Evolutionary conservation across 257 asterid genomes (phyloP), one percentile per base, ranked within the genome.

Genomic region (Solanum etuberosum): DNA sequence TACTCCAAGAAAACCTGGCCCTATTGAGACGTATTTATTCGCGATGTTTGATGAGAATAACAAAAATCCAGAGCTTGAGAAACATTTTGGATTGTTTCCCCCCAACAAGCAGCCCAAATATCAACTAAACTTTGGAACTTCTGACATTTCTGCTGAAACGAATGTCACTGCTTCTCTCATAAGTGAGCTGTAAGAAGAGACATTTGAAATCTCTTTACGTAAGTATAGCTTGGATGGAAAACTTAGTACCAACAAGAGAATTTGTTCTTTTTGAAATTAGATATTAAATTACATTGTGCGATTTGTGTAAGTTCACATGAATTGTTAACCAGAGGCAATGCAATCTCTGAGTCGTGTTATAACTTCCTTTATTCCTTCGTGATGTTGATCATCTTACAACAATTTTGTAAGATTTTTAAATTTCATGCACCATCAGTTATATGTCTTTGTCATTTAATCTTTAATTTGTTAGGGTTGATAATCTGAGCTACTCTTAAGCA

Each of bases 21-120:
- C 85, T 3, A 51, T 89, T 23, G 92, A 89, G 18, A 48, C 88
- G 1, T 91, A 90, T 65, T 5, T 65, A 65, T 65, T 65, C 7
- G 20, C 34, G 0, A 65, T 65, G 34, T 65, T 65, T 65, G 65
- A 57, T 57, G 65, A 57, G 65, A 57, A 20, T 21, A 57, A 20
- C 65, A 57, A 7, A n/a, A 57, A 57, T 57, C 25, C 65, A 7
- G 65, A 57, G 65, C 21, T 57, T 5, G 65, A 57, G 65, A 57
- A 57, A 20, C 27, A 57, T 57, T 57, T 57, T 57, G 65, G 27
- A 20, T 8, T 54, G 63, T 54, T 54, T 18, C 1, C 5, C 65
- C 65, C 65, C 5, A 57, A 20, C 65, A 57, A 57, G 65, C 65
- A 42, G 86, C 12, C 86, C 34, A 54, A 54, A 83, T 83, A 83